Evolutionary conservation across 2,329 filamentous ascomycete species (phyloP).

Genomic region (Boeremia exigua): DNA sequence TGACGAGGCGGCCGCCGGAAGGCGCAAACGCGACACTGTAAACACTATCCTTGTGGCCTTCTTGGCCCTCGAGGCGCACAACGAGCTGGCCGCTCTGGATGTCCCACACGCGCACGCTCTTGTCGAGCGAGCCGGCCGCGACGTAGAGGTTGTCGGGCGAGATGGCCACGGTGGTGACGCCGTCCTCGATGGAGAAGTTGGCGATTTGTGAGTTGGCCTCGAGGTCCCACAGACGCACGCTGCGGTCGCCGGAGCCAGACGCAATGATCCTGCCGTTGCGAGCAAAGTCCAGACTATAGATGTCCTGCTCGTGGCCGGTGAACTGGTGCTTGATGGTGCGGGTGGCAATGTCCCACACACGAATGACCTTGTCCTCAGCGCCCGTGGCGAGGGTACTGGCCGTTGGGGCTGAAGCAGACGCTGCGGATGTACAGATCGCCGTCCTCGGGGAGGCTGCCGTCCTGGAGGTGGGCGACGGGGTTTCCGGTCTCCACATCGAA

Average conservation of each 20-base stretch:
- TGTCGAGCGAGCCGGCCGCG: conserved; percentile 92
- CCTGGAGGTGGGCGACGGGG: conserved; percentile 88
- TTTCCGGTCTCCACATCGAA: conserved; percentile 89
- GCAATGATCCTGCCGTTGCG: conserved; percentile 93
- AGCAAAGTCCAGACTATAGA: conserved; percentile 95
- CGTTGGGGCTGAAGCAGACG: conserved; percentile 98
- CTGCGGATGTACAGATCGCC: conserved; percentile 97
- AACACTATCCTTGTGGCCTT: conserved; percentile 95
- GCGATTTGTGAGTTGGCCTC: conserved; percentile 81
- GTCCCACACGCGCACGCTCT: conserved; percentile 98
- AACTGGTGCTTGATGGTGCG: conserved; percentile 91
- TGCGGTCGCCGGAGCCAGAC: conserved; percentile 92
- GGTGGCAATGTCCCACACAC: conserved; percentile 91
- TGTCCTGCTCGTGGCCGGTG: conserved; percentile 97
- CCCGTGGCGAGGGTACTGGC: conserved; percentile 91
- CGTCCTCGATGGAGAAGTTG: conserved; percentile 91
- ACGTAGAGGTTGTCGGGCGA: conserved; percentile 94
- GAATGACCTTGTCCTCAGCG: conserved; percentile 95
- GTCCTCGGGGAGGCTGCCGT: conserved; percentile 83
- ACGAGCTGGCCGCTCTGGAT: conserved; percentile 83
- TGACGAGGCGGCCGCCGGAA: conserved; percentile 89
- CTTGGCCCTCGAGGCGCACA: conserved; percentile 88
- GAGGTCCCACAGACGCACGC: conserved; percentile 95
- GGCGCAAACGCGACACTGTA: conserved; percentile 97
- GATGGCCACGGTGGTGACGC: conserved; percentile 96